Evolutionary conservation across 2,329 filamentous ascomycete species (phyloP), one percentile per base, ranked within the genome.

Genomic region (Penicillium sp.): DNA sequence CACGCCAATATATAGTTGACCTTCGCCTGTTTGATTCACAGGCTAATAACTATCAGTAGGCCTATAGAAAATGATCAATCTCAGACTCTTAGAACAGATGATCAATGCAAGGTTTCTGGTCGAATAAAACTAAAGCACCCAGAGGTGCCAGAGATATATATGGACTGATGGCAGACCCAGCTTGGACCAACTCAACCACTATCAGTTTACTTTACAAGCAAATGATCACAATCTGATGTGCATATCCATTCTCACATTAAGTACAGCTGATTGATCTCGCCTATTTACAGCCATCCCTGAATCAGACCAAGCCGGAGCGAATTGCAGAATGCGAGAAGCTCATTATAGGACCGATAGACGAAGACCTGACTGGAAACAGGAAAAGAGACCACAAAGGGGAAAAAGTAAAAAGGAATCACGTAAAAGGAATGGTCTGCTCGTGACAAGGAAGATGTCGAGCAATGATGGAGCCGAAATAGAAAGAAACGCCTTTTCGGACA

Each of bases 171-270:
- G 40, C 8, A 31, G 8, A 31, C 13, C 17, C 13, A 12, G 13
- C 17, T 2, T 31, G 21, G 4, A 22, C 17, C 12, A 29, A 28
- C 10, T 1, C 21, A 32, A 12, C 3, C 8, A 22, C 28, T 8
- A 22, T 22, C 12, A n/a, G 13, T 31, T 4, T 31, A 38, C 7
- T 21, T 12, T 24, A 32, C n/a, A 32, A 28, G 28, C 6, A 21
- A 33, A 26, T 13, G 15, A 19, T 13, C 34, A 17, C 32, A 42
- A 19, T 38, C 37, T 53, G 49, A 49, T 52, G 35, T 49, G 52
- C 49, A 58, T 53, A 58, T 63, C 58, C 54, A 63, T 64, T 60
- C 59, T 61, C 59, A 54, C 58, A 62, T 62, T 60, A 64, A 55
- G 51, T 63, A 63, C 58, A 60, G 51, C 53, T 57, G 51, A 49